phyloP scores from a whole-genome alignment of 352 stramenopile genomes.

The Phytophthora aleatoria region DNA sequence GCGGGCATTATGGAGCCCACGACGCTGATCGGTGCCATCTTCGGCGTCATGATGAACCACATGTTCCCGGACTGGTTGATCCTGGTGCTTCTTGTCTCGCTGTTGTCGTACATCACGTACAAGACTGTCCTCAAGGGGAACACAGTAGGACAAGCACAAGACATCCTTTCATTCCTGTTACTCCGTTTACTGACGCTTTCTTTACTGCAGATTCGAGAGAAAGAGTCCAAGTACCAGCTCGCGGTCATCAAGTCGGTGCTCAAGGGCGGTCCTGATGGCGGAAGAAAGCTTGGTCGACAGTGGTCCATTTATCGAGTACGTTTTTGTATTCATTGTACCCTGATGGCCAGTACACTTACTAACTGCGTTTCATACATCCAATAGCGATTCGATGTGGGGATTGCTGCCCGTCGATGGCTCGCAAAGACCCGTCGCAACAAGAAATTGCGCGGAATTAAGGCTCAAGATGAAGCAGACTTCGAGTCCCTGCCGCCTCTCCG shows the following conservation, averaged over 20 bases:
- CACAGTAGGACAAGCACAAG: constrained; percentile 38
- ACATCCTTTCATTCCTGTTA: not conserved
- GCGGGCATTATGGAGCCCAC: constrained; percentile 98
- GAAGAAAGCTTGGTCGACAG: constrained; percentile 42
- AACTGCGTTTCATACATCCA: not conserved
- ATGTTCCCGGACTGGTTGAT: constrained; percentile 87
- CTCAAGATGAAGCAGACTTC: constrained; percentile 73
- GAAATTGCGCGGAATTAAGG: constrained; percentile 43
- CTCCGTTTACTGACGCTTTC: not conserved
- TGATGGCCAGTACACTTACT: not conserved
- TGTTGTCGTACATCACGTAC: constrained; percentile 81
- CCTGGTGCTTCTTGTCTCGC: constrained; percentile 69
- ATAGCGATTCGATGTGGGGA: constrained; percentile 71
- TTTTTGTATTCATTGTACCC: not conserved
- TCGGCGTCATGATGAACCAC: constrained; percentile 86
- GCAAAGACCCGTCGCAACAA: constrained; percentile 64
- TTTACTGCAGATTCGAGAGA: constrained; percentile 51
- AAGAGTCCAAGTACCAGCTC: constrained; percentile 54
- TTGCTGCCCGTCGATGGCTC: constrained; percentile 67
- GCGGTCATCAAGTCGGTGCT: constrained; percentile 56
- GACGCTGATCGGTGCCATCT: constrained; percentile 79
- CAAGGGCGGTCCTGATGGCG: constrained; percentile 49
- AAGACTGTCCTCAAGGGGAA: constrained; percentile 74
- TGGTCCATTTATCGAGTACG: constrained; percentile 77
- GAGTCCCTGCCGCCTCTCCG: constrained; percentile 52